Conservation (phyloP, 1,284 basidiomycete species). For the Pseudozyma hubeiensis region DNA sequence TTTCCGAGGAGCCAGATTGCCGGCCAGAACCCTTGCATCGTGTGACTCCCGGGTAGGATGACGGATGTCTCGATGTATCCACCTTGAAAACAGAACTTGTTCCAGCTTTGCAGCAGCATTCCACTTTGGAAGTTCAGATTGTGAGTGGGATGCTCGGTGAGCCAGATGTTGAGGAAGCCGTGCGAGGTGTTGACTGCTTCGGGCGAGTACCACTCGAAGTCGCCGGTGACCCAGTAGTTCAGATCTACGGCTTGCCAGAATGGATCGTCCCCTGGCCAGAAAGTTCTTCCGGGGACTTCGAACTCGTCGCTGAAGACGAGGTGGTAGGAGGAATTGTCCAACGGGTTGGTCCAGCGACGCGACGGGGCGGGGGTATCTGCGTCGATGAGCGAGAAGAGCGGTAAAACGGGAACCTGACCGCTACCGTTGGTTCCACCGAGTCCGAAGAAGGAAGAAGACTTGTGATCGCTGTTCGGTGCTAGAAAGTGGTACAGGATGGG, state of each 20-base stretch:
- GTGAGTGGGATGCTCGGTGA: constrained; percentile 45
- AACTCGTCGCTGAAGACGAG: constrained; percentile 80
- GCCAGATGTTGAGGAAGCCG: constrained; percentile 51
- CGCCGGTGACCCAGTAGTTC: constrained; percentile 47
- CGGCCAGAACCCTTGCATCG: constrained; percentile 71
- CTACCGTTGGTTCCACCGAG: constrained; percentile 75
- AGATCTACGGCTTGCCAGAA: constrained; percentile 63
- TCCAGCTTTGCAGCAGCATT: constrained; percentile 65
- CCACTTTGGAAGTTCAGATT: constrained; percentile 61
- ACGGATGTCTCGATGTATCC: constrained; percentile 53
- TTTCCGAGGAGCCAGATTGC: constrained; percentile 60
- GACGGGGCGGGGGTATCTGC: constrained; percentile 31
- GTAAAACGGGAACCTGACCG: constrained; percentile 44
- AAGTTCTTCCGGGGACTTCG: constrained; percentile 76
- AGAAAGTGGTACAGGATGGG: constrained; percentile 44
- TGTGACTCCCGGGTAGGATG: constrained; percentile 47
- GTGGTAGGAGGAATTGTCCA: constrained; percentile 39
- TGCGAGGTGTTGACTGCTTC: constrained; percentile 53
- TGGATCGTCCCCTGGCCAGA: constrained; percentile 68
- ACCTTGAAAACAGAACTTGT: constrained; percentile 65
- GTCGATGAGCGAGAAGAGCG: constrained; percentile 52
- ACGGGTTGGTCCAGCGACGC: constrained; percentile 23
- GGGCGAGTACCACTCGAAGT: constrained; percentile 67
- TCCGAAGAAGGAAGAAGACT: constrained; percentile 69
- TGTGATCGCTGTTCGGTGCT: not conserved